Percentiles rank a stretch among this genome's conserved stretches.
Conservation (phyloP, 495 filamentous ascomycete species). For the Elaphomyces granulatus region DNA sequence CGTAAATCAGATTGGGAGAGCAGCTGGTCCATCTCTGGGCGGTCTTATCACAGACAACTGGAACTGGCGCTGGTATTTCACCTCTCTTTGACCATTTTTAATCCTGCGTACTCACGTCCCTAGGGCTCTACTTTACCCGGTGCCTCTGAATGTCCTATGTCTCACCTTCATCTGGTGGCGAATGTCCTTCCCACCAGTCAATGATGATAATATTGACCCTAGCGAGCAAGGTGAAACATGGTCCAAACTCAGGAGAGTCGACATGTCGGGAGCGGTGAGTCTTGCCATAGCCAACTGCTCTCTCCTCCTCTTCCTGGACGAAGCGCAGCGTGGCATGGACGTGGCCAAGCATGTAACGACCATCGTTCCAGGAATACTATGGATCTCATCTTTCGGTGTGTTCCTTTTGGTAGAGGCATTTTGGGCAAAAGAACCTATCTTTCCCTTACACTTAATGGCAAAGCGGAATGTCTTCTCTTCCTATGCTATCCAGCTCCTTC, state of each 20-base stretch:
- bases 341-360: too few species aligned
- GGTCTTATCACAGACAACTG: conserved; percentile 46
- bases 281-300: conserved; percentile 34
- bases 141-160: too few species aligned
- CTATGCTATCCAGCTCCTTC: conserved; percentile 39
- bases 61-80: conserved; percentile 2
- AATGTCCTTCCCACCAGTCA: too few species aligned
- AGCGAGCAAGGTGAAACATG: too few species aligned
- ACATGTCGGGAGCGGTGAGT: conserved; percentile 41
- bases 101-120: conserved; percentile 2
- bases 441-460: conserved; percentile 43
- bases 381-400: conserved; percentile 31
- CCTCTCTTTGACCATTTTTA: neutral
- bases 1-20: conserved; percentile 47
- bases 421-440: conserved; percentile 43
- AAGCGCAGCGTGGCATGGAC: too few species aligned
- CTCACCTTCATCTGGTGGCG: too few species aligned
- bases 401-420: conserved; percentile 38
- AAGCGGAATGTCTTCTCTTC: conserved; percentile 38
- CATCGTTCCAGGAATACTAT: conserved; percentile 42
- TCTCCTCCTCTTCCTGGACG: conserved; percentile 41
- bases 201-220: too few species aligned
- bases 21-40: conserved; percentile 47
- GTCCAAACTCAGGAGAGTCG: conserved; percentile 33
- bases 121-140: conserved; percentile 48